Base-by-base conservation (phyloP, 331 rosid species). In the Malus hybrid region DNA sequence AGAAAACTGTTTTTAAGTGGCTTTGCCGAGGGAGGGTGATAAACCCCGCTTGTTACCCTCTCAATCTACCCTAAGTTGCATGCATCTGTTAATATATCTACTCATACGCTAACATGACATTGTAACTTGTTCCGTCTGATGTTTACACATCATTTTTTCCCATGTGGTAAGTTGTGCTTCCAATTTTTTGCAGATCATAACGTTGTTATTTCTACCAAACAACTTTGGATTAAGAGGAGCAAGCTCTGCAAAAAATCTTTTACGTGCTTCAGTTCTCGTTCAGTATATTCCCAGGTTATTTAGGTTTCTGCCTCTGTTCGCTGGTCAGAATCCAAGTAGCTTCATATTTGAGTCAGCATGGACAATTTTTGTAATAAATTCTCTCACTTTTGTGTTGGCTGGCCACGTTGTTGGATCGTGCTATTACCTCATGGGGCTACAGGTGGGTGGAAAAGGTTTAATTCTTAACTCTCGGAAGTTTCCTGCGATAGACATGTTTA, bases 381-480 rank as follows among this genome's bases (percentile, higher is more conserved):
- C 91, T 83, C 82, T 82, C 79, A 88, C 89, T 28, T 93, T 87
- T 72, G 83, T 91, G 82, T 84, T 93, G 42, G 61, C 96, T 66
- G 94, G 93, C 74, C 98, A 93, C 56, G 56, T 89, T 68, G 89
- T 88, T 57, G 98, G 98, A 46, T 86, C 98, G 34, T 79, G 85
- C 80, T 93, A 97, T 97, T 93, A 93, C 75, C 98, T 91, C 68
- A 79, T 93, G 19, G 98, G 97, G 50, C 85, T 93, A 80, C 94
- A 88, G 94, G 98, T 93, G 58, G 66, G 84, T 80, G 52, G 30
- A 70, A 52, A 36, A 42, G 3, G 64, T 50, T 56, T 63, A 34
- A 61, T 60, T 80, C 36, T 58, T 33, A 16, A 33, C 11, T 58
- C 39, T 58, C 32, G 20, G 24, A 20, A 34, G 28, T 7, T 71